These are phyloP conservation scores for Botrytis sinoallii DNA, from an alignment of 2,329 filamentous ascomycete species.

Conservation along the genomic window DNA sequence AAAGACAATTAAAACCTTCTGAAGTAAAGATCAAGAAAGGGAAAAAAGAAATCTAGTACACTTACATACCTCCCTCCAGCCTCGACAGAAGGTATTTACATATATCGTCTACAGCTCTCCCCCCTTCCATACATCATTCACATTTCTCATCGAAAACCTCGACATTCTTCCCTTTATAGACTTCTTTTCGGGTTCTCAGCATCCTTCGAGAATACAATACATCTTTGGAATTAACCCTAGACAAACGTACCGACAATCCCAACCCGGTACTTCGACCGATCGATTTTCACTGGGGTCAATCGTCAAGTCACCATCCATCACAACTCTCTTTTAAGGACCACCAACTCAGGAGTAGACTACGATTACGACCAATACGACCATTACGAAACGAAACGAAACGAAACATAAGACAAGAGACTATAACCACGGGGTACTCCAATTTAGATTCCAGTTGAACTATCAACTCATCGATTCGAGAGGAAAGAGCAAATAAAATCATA, in stretches of 20 bases:
- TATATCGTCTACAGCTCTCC: slow-evolving; percentile 6
- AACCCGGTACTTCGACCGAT: slow-evolving; percentile 3
- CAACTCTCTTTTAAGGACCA: slow-evolving; percentile 1
- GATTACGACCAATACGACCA: not conserved
- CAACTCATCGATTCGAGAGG: not conserved
- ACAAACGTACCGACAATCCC: not conserved
- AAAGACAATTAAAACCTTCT: slow-evolving; percentile 19
- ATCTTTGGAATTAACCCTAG: slow-evolving; percentile 6
- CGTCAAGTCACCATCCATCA: slow-evolving; percentile 1
- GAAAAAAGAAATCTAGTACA: slow-evolving; percentile 7
- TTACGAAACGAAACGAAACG: slow-evolving; percentile 1
- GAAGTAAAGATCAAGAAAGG: not conserved
- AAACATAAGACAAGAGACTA: not conserved
- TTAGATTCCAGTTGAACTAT: slow-evolving; percentile 2
- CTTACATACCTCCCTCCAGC: slow-evolving; percentile 14
- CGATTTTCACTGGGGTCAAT: slow-evolving; percentile 12
- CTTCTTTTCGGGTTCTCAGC: not conserved
- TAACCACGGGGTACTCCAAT: slow-evolving; percentile 1
- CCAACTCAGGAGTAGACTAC: not conserved
- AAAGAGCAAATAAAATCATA: not conserved
- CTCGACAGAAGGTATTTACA: slow-evolving; percentile 7
- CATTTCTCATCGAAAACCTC: slow-evolving; percentile 10
- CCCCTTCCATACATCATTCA: slow-evolving; percentile 6
- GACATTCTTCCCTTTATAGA: slow-evolving; percentile 17
- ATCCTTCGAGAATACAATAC: not conserved